Conservation (phyloP, 139 green algal species). For the Volvox africanus region DNA sequence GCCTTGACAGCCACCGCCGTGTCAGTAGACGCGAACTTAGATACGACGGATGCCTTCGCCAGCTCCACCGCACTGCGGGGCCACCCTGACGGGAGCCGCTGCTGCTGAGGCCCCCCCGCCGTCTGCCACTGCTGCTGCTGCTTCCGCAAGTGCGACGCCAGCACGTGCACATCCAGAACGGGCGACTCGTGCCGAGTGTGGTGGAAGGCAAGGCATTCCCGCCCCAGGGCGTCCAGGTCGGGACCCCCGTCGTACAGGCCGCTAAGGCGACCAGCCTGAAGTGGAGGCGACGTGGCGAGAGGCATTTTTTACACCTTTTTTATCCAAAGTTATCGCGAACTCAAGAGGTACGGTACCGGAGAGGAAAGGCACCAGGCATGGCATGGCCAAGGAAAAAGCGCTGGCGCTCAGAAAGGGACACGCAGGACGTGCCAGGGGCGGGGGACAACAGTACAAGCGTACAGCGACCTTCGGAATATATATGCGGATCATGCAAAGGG, state of each 20-base stretch:
- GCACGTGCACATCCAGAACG: conserved; percentile 29
- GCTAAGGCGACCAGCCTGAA: conserved; percentile 32
- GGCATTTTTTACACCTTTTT: too few relatives aligned
- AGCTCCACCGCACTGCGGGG: not conserved
- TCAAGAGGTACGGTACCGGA: too few relatives aligned
- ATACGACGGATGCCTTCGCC: not conserved
- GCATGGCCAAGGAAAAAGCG: not conserved
- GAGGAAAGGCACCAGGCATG: too few relatives aligned
- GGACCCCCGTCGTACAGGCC: conserved; percentile 33
- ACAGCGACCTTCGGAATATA: too few relatives aligned
- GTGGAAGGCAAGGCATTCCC: conserved; percentile 18
- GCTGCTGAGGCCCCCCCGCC: not conserved
- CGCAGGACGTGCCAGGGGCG: too few relatives aligned
- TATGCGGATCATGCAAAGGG: too few relatives aligned
- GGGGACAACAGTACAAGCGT: too few relatives aligned
- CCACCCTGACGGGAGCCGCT: not conserved
- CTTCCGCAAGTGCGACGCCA: not conserved
- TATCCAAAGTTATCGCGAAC: too few relatives aligned
- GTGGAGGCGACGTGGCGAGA: not conserved
- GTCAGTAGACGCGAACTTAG: too few relatives aligned
- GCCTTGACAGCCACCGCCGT: too few relatives aligned
- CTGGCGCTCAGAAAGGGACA: not conserved
- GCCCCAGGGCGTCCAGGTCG: conserved; percentile 27
- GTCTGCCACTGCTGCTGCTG: not conserved
- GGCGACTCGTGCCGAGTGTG: conserved; percentile 20